Evolutionary conservation across 768 basidiomycete genomes (phyloP), one percentile per base, ranked within the genome.

Genomic region (Tylopilus cervinicoccineus): DNA sequence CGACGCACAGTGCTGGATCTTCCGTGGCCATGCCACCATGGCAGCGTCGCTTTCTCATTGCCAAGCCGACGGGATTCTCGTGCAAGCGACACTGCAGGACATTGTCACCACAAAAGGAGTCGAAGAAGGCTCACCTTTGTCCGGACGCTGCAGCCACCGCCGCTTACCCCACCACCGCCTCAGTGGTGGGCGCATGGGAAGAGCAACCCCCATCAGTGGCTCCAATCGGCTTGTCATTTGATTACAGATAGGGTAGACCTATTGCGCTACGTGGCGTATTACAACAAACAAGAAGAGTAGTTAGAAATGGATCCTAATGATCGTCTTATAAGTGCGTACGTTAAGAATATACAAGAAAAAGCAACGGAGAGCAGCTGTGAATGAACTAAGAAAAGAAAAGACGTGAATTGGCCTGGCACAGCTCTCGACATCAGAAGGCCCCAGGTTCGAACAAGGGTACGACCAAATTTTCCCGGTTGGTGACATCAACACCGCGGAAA

Each of bases 401-500:
- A n/a, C n/a, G n/a, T n/a, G n/a, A n/a, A n/a, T n/a, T n/a, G n/a
- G n/a, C n/a, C 17, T 36, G 9, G 19, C 34, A 12, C 11, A 11
- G 19, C 12, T n/a, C 8, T 41, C 22, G 45, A 23, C 13, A 29
- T 61, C 37, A 66, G 26, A 68, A 65, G 9, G 26, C 51, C 2
- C 60, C 64, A 8, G 55, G 46, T 42, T 57, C 50, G 43, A 67
- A 67, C 53, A 70, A 37, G 27, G 66, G 68, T 2, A 67, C 57
- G 14, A 67, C 54, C 19, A 67, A 26, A 24, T 57, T 55, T 20
- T 55, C 53, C 32, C 68, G 57, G 48, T 64, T 64, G 6, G 58
- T 62, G 24, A 67, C 64, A 55, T 67, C 66, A 11, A 67, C 46
- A 28, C 66, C 64, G 31, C 66, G 66, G 58, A 67, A 67, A 49